Conservation (phyloP, 2,329 filamentous ascomycete species). For the Nectriaceae sp. region DNA sequence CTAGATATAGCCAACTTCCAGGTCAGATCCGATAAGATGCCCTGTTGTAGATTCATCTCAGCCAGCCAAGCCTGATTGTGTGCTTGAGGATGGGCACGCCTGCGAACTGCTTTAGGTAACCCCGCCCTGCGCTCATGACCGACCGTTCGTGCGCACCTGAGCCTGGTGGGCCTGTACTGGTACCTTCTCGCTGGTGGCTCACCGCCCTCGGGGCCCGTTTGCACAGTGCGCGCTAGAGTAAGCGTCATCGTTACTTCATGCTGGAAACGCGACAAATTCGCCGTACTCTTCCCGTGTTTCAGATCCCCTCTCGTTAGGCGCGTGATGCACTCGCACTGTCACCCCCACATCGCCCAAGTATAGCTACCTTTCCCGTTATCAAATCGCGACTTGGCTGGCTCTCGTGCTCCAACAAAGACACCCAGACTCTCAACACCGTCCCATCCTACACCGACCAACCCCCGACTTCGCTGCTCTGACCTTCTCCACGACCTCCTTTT, state of each 20-base stretch:
- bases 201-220: conserved; percentile 9
- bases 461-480: conserved; percentile 26
- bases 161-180: conserved; percentile 17
- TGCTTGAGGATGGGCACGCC: conserved; percentile 2
- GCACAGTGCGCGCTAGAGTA: conserved; percentile 21
- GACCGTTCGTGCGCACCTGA: conserved; percentile 18
- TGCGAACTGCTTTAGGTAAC: conserved; percentile 22
- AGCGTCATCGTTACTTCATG: conserved; percentile 23
- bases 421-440: conserved; percentile 15
- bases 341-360: conserved; percentile 13
- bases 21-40: background rate
- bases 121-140: conserved; percentile 29
- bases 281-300: too few relatives aligned
- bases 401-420: conserved; percentile 28
- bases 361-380: conserved; percentile 24
- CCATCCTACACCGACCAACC: conserved; percentile 17
- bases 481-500: conserved; percentile 17
- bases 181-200: conserved; percentile 15
- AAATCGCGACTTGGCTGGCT: conserved; percentile 17
- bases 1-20: background rate
- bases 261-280: too few relatives aligned
- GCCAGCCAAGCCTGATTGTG: background rate
- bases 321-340: conserved; percentile 24
- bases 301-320: conserved; percentile 5
- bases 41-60: background rate